Conservation (phyloP, 106 monocot genomes). For the Agapanthus africanus region DNA sequence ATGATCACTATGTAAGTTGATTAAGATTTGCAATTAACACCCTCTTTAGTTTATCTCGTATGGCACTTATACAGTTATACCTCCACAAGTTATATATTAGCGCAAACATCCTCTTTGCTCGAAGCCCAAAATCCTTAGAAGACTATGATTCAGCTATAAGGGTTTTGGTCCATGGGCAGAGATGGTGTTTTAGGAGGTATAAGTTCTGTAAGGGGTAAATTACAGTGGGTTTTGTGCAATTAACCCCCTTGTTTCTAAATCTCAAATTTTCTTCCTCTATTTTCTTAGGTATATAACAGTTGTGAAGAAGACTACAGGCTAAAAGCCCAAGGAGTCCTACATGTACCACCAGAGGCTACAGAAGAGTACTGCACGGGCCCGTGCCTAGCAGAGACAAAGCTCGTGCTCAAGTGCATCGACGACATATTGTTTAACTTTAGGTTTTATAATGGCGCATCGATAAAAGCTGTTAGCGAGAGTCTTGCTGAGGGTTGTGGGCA, state of each 20-base stretch:
- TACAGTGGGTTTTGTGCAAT: neutral
- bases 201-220: neutral
- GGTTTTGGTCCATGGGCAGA: too few species aligned
- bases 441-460: slow-evolving; percentile 79
- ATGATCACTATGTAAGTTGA: neutral
- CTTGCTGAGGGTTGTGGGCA: slow-evolving; percentile 55
- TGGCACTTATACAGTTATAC: too few species aligned
- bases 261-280: neutral
- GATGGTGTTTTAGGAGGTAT: too few species aligned
- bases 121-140: neutral
- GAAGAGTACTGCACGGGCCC: slow-evolving; percentile 78
- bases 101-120: neutral
- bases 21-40: too few species aligned
- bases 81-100: too few species aligned
- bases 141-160: neutral
- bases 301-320: slow-evolving; percentile 67
- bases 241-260: too few species aligned
- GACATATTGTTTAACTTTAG: slow-evolving; percentile 45
- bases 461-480: slow-evolving; percentile 33
- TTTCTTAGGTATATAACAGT: slow-evolving; percentile 41
- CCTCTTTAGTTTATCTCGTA: too few species aligned
- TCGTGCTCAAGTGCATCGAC: slow-evolving; percentile 66
- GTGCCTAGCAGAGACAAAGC: slow-evolving; percentile 69
- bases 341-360: slow-evolving; percentile 30
- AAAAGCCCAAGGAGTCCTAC: slow-evolving; percentile 32